Evolutionary conservation across 805 yeast genomes (phyloP).

Genomic region (Isabelozyma pseudorhagii): DNA sequence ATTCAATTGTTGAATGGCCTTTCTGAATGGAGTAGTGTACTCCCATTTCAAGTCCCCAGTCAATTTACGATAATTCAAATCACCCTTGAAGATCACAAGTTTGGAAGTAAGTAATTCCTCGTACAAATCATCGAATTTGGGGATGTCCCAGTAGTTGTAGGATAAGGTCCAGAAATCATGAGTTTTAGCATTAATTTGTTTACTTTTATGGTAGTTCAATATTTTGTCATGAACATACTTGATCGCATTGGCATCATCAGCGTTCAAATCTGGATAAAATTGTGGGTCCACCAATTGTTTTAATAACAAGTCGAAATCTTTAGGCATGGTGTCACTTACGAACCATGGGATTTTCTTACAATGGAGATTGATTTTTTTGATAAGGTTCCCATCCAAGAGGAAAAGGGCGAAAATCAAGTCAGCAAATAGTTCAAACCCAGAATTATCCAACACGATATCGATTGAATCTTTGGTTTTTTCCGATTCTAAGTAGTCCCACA

Average conservation of each 20-base stretch:
- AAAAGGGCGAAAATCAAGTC: slow-evolving; percentile 30
- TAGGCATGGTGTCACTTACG: slow-evolving; percentile 91
- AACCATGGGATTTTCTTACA: slow-evolving; percentile 95
- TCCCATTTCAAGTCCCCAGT: slow-evolving; percentile 92
- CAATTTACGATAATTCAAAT: slow-evolving; percentile 89
- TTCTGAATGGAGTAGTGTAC: slow-evolving; percentile 67
- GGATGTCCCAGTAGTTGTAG: slow-evolving; percentile 71
- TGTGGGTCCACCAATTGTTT: slow-evolving; percentile 50
- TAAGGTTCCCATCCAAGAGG: slow-evolving; percentile 63
- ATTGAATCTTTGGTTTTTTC: slow-evolving; percentile 45
- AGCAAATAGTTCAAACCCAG: slow-evolving; percentile 86
- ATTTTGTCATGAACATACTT: slow-evolving; percentile 18
- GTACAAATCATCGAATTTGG: slow-evolving; percentile 62
- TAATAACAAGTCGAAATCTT: slow-evolving; percentile 64
- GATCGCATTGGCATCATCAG: slow-evolving; percentile 18
- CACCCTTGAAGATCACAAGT: slow-evolving; percentile 88
- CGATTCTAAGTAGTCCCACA: slow-evolving; percentile 53
- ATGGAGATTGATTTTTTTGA: slow-evolving; percentile 67
- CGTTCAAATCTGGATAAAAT: slow-evolving; percentile 45
- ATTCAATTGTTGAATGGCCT: slow-evolving; percentile 70
- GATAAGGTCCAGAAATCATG: slow-evolving; percentile 87
- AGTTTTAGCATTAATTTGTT: slow-evolving; percentile 31
- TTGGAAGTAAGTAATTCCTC: slow-evolving; percentile 59
- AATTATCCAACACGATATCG: slow-evolving; percentile 85
- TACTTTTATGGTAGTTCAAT: slow-evolving; percentile 13